Evolutionary conservation across 345 rosid species (phyloP).

Genomic region (Salix caprea): DNA sequence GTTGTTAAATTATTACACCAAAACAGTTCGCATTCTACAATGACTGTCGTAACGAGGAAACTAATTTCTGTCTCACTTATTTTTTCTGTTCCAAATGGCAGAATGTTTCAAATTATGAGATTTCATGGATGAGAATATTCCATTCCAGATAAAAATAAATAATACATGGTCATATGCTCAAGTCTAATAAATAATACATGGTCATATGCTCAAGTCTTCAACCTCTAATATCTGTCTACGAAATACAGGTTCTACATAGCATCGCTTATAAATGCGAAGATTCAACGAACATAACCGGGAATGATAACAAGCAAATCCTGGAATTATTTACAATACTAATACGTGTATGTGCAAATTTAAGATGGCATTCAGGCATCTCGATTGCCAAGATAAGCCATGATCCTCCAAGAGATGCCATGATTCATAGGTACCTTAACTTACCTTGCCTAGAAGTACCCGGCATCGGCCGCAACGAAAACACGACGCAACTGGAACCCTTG

Average conservation of each 20-base stretch:
- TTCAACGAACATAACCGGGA: neutral
- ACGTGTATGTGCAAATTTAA: neutral
- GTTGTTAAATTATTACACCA: too few relatives aligned
- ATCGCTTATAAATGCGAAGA: neutral
- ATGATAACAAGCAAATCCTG: slow-evolving; percentile 1
- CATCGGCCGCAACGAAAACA: neutral
- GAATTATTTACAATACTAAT: slow-evolving; percentile 1
- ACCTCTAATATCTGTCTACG: neutral
- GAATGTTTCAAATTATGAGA: neutral
- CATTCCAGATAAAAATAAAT: neutral
- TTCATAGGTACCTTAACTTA: neutral
- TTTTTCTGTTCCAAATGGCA: neutral
- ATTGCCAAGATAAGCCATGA: neutral
- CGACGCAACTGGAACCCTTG: neutral
- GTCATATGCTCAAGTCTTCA: neutral
- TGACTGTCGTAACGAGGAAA: neutral
- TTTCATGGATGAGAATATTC: neutral
- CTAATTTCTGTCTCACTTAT: neutral
- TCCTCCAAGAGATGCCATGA: neutral
- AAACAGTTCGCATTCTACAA: too few relatives aligned
- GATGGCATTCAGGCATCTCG: neutral
- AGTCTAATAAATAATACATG: neutral
- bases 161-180: neutral
- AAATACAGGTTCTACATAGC: neutral
- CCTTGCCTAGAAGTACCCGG: neutral